Evolutionary conservation across 2,329 filamentous ascomycete genomes (phyloP).

Genomic region (Pseudogymnoascus sp.): DNA sequence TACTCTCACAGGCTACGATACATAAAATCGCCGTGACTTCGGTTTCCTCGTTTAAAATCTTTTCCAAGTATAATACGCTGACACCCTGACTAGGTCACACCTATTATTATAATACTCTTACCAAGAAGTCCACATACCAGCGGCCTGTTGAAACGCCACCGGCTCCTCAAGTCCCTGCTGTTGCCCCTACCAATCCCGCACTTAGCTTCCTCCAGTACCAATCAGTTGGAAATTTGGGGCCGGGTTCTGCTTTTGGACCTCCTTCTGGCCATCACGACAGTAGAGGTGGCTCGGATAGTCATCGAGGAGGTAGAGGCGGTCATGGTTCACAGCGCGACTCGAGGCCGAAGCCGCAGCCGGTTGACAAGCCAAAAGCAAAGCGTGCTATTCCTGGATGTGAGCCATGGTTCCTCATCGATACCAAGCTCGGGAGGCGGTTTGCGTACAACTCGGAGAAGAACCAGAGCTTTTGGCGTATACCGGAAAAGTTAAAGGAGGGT

Average conservation of each 20-base stretch:
- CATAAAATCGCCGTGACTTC: not conserved
- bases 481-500: constrained; percentile 73
- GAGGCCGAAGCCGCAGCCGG: constrained; percentile 57
- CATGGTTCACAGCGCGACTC: constrained; percentile 40
- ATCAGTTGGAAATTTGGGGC: constrained; percentile 33
- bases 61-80: constrained; percentile 16
- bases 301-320: constrained; percentile 44
- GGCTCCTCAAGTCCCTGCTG: not conserved
- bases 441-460: constrained; percentile 83
- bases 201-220: constrained; percentile 38
- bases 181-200: constrained; percentile 21
- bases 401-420: constrained; percentile 89
- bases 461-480: constrained; percentile 91
- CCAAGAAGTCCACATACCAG: constrained; percentile 81
- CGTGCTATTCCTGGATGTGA: constrained; percentile 71
- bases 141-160: constrained; percentile 49
- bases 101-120: constrained; percentile 80
- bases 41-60: not conserved
- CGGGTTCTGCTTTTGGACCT: constrained; percentile 28
- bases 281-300: constrained; percentile 36
- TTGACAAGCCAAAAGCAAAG: constrained; percentile 76
- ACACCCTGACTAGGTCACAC: constrained; percentile 52
- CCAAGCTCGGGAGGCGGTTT: constrained; percentile 81
- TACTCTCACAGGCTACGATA: not conserved
- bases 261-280: constrained; percentile 21